These are phyloP conservation scores for Epichloe sp. DNA, from an alignment of 2,329 filamentous ascomycete species.

Conservation along the genomic window DNA sequence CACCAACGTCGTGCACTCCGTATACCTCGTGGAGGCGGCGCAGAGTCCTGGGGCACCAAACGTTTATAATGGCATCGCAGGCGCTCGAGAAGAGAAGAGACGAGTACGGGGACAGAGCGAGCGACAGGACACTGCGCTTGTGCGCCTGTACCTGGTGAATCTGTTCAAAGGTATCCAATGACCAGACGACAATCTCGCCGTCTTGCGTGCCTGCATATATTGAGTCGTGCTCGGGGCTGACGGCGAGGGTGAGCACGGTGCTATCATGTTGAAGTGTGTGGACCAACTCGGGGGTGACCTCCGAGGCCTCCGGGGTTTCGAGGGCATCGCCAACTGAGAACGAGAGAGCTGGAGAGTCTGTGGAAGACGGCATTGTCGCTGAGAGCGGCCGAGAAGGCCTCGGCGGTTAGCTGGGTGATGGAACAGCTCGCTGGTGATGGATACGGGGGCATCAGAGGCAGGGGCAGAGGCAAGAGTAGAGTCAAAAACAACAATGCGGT, in stretches of 20 bases:
- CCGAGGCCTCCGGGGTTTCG: conserved; percentile 8
- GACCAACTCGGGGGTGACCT: conserved; percentile 44
- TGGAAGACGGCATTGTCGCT: background rate
- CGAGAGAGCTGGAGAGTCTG: conserved; percentile 2
- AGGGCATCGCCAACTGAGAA: conserved; percentile 6
- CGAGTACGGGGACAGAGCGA: conserved; percentile 65
- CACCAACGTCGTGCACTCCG: conserved; percentile 85
- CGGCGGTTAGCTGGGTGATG: background rate
- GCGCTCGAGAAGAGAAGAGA: conserved; percentile 80
- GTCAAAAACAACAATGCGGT: too few species aligned
- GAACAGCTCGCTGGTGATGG: background rate
- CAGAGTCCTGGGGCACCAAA: conserved; percentile 73
- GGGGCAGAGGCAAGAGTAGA: too few species aligned
- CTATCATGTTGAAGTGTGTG: conserved; percentile 67
- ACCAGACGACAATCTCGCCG: conserved; percentile 88
- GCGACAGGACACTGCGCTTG: conserved; percentile 76
- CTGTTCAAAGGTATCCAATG: conserved; percentile 74
- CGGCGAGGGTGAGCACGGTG: conserved; percentile 69
- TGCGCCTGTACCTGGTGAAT: conserved; percentile 73
- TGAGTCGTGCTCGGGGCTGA: conserved; percentile 62
- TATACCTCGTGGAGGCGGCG: conserved; percentile 77
- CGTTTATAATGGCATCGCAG: conserved; percentile 86
- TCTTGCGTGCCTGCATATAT: conserved; percentile 90
- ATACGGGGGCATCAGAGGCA: background rate
- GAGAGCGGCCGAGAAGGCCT: background rate